phyloP scores from a whole-genome alignment of 495 filamentous ascomycete genomes.

The Neurospora tetrasperma region DNA sequence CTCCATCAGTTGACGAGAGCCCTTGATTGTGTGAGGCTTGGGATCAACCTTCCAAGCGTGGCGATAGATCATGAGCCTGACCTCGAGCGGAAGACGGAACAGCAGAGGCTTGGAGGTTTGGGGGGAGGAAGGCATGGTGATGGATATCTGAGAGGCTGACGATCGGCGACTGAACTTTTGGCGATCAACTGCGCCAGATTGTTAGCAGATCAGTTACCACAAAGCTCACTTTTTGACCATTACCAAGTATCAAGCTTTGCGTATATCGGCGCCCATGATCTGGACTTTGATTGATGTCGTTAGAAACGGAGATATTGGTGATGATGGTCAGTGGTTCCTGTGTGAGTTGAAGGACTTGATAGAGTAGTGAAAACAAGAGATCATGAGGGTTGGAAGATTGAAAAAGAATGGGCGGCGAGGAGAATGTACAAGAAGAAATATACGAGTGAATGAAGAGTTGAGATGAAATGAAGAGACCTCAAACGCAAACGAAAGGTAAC shows the following conservation, averaged over 20 bases:
- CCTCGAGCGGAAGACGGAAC: background rate
- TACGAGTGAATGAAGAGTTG: background rate
- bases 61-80: background rate
- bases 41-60: background rate
- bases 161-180: background rate
- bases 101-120: background rate
- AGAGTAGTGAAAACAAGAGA: background rate
- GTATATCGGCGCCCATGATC: background rate
- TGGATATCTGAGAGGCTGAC: background rate
- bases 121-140: background rate
- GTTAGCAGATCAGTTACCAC: background rate
- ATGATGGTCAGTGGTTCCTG: background rate
- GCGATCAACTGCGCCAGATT: background rate
- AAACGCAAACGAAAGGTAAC: background rate
- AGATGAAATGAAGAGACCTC: background rate
- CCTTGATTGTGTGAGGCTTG: background rate
- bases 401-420: too few species aligned
- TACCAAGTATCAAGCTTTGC: background rate
- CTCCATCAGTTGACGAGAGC: background rate
- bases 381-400: background rate
- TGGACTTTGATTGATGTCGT: background rate
- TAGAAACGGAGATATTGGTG: background rate
- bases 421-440: background rate
- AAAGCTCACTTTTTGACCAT: background rate
- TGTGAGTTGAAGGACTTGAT: background rate